A percentile compares a stretch with the other conserved stretches of the same genome.
Evolutionary conservation across 2,329 filamentous ascomycete genomes (phyloP).

Genomic region (Pseudocercospora eumusae): DNA sequence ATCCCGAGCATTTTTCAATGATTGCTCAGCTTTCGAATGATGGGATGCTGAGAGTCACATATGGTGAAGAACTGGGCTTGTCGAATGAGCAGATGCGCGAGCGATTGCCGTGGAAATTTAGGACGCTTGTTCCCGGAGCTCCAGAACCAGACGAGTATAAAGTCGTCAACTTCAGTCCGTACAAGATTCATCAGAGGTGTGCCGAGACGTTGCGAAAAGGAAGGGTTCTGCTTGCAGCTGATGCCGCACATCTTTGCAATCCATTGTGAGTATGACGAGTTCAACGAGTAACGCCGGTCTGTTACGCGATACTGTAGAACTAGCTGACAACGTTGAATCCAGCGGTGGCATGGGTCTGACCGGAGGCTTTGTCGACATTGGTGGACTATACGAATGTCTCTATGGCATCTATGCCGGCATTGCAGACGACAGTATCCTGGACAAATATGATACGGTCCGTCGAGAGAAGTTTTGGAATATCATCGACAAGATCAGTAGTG

Average conservation of each 20-base stretch:
- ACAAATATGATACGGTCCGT: background rate
- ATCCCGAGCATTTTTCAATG: constrained; percentile 40
- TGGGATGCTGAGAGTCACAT: constrained; percentile 46
- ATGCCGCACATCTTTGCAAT: constrained; percentile 44
- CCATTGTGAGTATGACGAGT: constrained; percentile 20
- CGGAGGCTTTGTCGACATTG: constrained; percentile 4
- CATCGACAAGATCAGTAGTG: constrained; percentile 6
- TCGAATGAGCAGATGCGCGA: constrained; percentile 31
- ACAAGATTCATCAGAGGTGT: constrained; percentile 46
- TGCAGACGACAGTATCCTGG: constrained; percentile 2
- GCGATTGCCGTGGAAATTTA: constrained; percentile 33
- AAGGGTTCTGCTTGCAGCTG: constrained; percentile 42
- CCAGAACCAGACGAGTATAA: constrained; percentile 36
- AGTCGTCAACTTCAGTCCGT: constrained; percentile 43
- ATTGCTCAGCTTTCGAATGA: constrained; percentile 33
- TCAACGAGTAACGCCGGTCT: background rate
- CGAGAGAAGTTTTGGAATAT: constrained; percentile 1
- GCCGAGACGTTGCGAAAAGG: constrained; percentile 39
- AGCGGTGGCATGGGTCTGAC: constrained; percentile 6
- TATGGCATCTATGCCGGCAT: constrained; percentile 4
- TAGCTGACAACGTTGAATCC: background rate
- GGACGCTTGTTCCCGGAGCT: constrained; percentile 31
- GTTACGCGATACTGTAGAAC: too few relatives aligned
- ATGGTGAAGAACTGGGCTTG: constrained; percentile 41
- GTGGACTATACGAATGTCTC: constrained; percentile 1